Conservation (phyloP, 1,284 basidiomycete species). For the Cryptococcus jaspeensis region DNA sequence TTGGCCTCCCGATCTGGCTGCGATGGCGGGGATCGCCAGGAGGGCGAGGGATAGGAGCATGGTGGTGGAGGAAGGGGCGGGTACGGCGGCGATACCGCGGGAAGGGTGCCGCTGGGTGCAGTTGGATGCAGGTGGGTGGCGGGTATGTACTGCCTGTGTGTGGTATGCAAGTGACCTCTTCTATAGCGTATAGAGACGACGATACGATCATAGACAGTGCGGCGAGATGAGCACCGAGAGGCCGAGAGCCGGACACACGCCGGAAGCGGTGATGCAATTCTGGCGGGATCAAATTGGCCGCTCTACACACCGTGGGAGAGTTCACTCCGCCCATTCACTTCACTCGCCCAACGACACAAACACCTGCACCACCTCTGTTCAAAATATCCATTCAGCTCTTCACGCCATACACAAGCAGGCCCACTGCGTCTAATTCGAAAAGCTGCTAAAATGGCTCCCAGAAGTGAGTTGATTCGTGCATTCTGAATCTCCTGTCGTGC, state of each 20-base stretch:
- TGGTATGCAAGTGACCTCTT: not conserved
- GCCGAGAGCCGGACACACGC: no score
- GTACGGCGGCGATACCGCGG: not conserved
- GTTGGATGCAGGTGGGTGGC: no score
- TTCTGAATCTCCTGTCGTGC: not conserved
- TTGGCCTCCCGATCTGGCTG: not conserved
- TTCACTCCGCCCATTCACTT: no score
- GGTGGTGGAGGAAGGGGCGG: not conserved
- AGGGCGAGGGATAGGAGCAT: not conserved
- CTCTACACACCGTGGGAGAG: not conserved
- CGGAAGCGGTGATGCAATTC: not conserved
- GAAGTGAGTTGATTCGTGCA: constrained; percentile 17
- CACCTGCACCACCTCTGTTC: no score
- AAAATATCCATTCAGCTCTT: not conserved
- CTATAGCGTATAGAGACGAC: no score
- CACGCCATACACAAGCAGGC: not conserved
- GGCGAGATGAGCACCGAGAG: no score
- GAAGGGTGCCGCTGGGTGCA: no score
- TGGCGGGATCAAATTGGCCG: not conserved
- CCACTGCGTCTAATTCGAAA: not conserved
- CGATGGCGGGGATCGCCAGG: not conserved
- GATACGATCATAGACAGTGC: no score
- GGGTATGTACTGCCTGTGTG: no score
- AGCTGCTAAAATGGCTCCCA: constrained; percentile 22
- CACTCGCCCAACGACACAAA: no score